Percentiles rank a stretch among this genome's conserved stretches.
Evolutionary conservation across 2,329 filamentous ascomycete genomes (phyloP).

Genomic region (Sporothrix globosa): DNA sequence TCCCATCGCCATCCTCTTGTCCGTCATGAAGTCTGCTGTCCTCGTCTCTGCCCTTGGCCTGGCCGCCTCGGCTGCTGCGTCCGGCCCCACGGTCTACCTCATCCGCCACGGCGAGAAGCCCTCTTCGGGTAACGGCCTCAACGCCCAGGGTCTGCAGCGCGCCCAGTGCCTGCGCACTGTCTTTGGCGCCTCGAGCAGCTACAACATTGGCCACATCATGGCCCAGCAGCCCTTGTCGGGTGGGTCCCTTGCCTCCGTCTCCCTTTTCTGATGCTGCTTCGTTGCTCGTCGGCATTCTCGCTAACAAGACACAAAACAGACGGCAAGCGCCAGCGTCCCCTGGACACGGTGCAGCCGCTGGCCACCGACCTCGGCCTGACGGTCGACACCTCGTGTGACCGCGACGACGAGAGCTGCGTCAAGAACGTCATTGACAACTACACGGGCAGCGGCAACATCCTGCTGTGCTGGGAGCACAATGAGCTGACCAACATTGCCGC

Average conservation of each 20-base stretch:
- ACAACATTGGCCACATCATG: conserved; percentile 63
- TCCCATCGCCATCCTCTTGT: neutral
- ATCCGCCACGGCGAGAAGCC: conserved; percentile 69
- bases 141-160: conserved; percentile 54
- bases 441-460: conserved; percentile 56
- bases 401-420: conserved; percentile 60
- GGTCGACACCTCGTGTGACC: conserved; percentile 59
- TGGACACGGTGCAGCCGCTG: conserved; percentile 60
- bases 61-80: conserved; percentile 1
- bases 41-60: conserved; percentile 7
- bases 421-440: conserved; percentile 54
- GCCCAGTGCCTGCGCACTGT: conserved; percentile 62
- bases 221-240: conserved; percentile 56
- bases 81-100: conserved; percentile 59
- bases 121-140: conserved; percentile 54
- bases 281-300: neutral
- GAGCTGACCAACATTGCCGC: conserved; percentile 56
- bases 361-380: conserved; percentile 58
- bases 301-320: conserved; percentile 42
- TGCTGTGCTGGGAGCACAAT: conserved; percentile 57
- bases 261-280: neutral
- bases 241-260: conserved; percentile 37
- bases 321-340: conserved; percentile 57
- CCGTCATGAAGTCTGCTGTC: neutral
- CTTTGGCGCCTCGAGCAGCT: conserved; percentile 56